Evolutionary conservation across 805 yeast species (phyloP), one percentile per base, ranked within the genome.

Genomic region (Lipomyces mesembrius): DNA sequence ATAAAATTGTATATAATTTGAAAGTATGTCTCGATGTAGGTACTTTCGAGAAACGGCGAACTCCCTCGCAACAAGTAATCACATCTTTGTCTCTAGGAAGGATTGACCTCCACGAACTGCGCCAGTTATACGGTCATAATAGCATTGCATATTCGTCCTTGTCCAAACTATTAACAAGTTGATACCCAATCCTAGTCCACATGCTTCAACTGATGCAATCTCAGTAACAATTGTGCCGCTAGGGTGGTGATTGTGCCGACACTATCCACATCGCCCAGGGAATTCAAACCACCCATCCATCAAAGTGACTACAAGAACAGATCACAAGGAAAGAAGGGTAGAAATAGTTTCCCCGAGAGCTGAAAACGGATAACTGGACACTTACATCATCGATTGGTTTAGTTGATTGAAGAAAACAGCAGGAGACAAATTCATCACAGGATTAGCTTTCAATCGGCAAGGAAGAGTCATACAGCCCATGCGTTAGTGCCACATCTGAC

Each of bases 191-290:
- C 22, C 22, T 3, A 43, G 22, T 2, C 49, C 22, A 6, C 22
- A 17, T 43, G 49, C 22, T n/a, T 43, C 49, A 43, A 43, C 49
- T 43, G 5, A 8, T 17, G 20, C 72, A 68, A 69, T 71, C 74
- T 71, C 74, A 71, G 74, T 71, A 64, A 56, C 20, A 20, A 39
- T 35, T 51, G 67, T 63, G 51, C 61, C 67, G 59, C 53, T 34
- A 71, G 67, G 72, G 72, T 71, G 74, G 71, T 66, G 72, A 49
- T 59, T 20, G 71, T 65, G 71, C 70, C 63, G 69, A 54, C 65
- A 69, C 68, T 64, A 34, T 71, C 74, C 71, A 71, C 74, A 71
- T 71, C 74, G 74, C 74, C 74, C 74, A 61, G 66, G 37, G 37
- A 29, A 6, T 29, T 56, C 34, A 34, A 22, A 32, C 25, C 46